These are phyloP conservation scores for Termitomyces eurrhizus DNA, from an alignment of 768 basidiomycete species.

Conservation along the genomic window DNA sequence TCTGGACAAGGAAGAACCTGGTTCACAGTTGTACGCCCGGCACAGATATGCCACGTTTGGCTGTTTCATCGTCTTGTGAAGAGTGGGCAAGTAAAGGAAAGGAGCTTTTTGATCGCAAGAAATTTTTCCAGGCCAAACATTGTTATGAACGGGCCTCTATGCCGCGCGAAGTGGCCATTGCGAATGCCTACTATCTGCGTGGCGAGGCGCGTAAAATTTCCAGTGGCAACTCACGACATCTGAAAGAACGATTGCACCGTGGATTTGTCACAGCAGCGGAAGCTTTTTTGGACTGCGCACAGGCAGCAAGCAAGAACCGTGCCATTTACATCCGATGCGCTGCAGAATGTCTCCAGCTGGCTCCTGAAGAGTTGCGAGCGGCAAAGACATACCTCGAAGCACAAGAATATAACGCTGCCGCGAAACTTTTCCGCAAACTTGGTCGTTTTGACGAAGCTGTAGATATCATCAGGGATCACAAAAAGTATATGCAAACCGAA, in stretches of 20 bases:
- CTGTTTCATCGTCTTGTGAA: constrained; percentile 44
- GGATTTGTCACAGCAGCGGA: constrained; percentile 45
- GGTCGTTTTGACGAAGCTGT: constrained; percentile 53
- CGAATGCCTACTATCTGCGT: constrained; percentile 51
- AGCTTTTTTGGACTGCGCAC: constrained; percentile 43
- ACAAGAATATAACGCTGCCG: constrained; percentile 39
- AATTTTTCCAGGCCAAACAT: constrained; percentile 51
- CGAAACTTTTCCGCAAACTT: constrained; percentile 44
- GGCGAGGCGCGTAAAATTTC: constrained; percentile 41
- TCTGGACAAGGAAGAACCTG: constrained; percentile 45
- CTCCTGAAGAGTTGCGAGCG: constrained; percentile 36
- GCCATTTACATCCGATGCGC: constrained; percentile 37
- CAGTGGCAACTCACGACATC: constrained; percentile 15
- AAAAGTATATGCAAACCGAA: constrained; percentile 23
- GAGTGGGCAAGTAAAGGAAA: constrained; percentile 34
- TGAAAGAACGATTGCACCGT: constrained; percentile 17
- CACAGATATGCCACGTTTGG: constrained; percentile 48
- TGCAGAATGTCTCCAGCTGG: constrained; percentile 43
- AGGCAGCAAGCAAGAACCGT: constrained; percentile 24
- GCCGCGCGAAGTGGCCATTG: constrained; percentile 39
- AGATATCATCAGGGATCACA: constrained; percentile 34
- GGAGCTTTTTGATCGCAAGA: constrained; percentile 34
- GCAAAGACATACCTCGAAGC: constrained; percentile 40
- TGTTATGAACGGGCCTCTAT: constrained; percentile 48
- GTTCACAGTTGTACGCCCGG: constrained; percentile 47